Base-by-base conservation (phyloP, 805 yeast genomes). In the Peterozyma toletana region DNA sequence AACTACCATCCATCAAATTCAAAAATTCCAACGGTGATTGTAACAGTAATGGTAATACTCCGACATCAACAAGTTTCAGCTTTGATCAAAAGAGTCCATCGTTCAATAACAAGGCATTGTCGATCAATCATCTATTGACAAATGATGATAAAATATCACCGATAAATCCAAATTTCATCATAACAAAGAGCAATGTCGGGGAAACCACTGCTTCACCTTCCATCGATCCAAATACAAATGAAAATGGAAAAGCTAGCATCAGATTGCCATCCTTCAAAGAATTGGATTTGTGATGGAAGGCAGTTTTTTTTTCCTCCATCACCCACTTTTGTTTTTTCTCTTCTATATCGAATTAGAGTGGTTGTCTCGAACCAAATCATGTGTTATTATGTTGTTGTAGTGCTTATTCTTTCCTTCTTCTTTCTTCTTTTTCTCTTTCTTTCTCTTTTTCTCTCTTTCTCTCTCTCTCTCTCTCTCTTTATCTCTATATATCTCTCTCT, bases 241-340 rank as follows among this genome's bases (percentile, higher is more conserved):
- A 27, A 4, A 17, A 13, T 10, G 18, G 33, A 16, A 33, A 33
- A 9, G 30, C 15, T 30, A 33, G 37, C 10, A 33, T 44, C 33
- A 39, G 35, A 37, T 33, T 44, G 29, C 46, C 46, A n/a, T 44
- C 46, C 31, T 40, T 44, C 35, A 44, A 40, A 16, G 46, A 44
- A 29, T 39, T 44, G 33, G 43, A 40, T 36, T 44, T 44, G 21
- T 39, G 39, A 18, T 36, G 33, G n/a, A n/a, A 35, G 27, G 7
- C 27, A 21, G 7, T 21, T 21, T 21, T 21, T 7, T 21, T 7
- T 21, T 7, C 7, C 27, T 21, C 27, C 7, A 4, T 21, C 27
- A 4, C 27, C 7, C 27, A 5, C 27, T 21, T 21, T 21, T 21
- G 7, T 21, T 21, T 21, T 7, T 21, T 21, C 27, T 21, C 27